Base-by-base conservation (phyloP, 208 protist genomes). In the Crithidia fasciculata region DNA sequence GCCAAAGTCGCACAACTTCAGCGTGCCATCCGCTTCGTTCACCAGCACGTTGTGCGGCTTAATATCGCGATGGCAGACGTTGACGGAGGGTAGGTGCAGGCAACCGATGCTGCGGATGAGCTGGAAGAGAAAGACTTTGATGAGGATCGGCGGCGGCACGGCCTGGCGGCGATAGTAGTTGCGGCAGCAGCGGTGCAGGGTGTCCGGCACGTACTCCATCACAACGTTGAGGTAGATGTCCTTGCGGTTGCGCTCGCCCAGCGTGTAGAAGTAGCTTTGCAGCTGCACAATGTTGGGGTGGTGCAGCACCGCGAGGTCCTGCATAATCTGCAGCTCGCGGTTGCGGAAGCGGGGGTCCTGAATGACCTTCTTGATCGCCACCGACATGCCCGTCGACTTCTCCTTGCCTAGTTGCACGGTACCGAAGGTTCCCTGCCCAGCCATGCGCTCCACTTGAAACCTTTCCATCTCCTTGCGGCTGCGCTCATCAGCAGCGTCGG, bases 11-110 rank as follows among this genome's bases (percentile, higher is more conserved):
- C 99, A 99, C 4, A 99, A 82, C 73, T 99, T 93, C 45, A 99
- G 85, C 72, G 92, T 85, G 8, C 97, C 89, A 49, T 96, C 94
- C 40, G 90, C 68, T 82, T 99, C 98, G 82, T 99, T 98, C 59
- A 99, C 99, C 70, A 99, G 99, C 13, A 99, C 96, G 77, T 99
- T 99, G 81, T 99, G 98, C 43, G 99, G 99, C 84, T 99, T 99
- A 50, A 99, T 98, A 73, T 99, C 99, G 72, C 99, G 92, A 78
- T 99, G 99, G 95, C 85, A 95, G 49, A 91, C 83, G 77, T 92
- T 97, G 45, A 95, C 91, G 67, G 71, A 84, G 65, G 80, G 76
- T 15, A 95, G 72, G 88, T 99, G 99, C 41, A 99, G 92, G 87
- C 99, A 99, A 1, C 91, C 91, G 72, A 98, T 95, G 54, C 95